Conservation (phyloP, 225 moss, liverwort and hornwort genomes). For the Sphagnum tenellum region DNA sequence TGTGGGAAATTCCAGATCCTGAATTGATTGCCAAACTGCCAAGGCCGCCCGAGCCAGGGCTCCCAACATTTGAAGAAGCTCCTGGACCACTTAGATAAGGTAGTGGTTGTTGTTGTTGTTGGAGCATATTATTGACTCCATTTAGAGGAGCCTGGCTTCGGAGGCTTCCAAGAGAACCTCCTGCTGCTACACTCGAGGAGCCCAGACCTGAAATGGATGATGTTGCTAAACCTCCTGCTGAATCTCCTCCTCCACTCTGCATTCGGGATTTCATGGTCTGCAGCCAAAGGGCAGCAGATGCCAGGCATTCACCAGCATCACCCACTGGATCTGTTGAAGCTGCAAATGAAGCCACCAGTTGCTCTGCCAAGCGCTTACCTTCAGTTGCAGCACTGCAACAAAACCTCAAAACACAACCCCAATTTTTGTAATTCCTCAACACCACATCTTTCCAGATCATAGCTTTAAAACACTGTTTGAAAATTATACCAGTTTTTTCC, state of each 20-base stretch:
- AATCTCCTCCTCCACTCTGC: constrained; percentile 56
- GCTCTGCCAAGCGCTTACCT: constrained; percentile 94
- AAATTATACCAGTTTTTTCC: no score
- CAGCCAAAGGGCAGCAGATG: constrained; percentile 94
- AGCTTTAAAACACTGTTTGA: no score
- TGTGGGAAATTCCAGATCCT: constrained; percentile 44
- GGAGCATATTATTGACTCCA: constrained; percentile 29
- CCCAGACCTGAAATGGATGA: constrained; percentile 38
- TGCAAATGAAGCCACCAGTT: constrained; percentile 93
- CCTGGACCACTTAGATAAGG: constrained; percentile 8
- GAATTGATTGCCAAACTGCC: constrained; percentile 73
- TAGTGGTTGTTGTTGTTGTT: constrained; percentile 15
- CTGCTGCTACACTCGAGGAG: not conserved
- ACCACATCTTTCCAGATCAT: no score
- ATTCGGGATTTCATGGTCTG: constrained; percentile 96
- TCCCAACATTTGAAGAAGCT: constrained; percentile 34
- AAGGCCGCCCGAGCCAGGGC: constrained; percentile 52
- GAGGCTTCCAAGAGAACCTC: no score
- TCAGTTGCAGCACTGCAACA: constrained; percentile 87
- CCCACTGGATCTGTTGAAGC: constrained; percentile 95
- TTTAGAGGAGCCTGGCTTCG: constrained; percentile 13
- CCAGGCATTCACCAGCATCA: constrained; percentile 95
- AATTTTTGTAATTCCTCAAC: no score
- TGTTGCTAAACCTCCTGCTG: constrained; percentile 38
- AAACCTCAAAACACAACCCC: no score